A percentile compares a stretch with the other conserved stretches of the same genome.
Conservation (phyloP, 768 basidiomycete species). For the Lentinula lateritia region DNA sequence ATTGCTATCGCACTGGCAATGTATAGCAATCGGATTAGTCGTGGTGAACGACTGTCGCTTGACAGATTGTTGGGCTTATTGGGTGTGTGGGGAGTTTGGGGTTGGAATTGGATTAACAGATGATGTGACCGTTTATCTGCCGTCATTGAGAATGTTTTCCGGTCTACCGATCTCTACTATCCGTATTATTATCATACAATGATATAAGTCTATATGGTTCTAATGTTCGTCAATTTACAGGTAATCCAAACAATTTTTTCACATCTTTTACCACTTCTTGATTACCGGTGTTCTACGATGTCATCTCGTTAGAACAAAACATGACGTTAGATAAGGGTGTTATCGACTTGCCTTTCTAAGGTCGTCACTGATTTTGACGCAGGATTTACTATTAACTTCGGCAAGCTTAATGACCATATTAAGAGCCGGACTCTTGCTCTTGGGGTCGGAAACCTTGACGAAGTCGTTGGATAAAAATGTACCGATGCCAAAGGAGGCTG, state of each 20-base stretch:
- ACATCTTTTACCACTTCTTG: constrained; percentile 50
- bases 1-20: constrained; percentile 68
- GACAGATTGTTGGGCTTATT: neutral
- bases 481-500: constrained; percentile 91
- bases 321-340: neutral
- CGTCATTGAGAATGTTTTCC: too few relatives aligned
- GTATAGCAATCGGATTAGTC: constrained; percentile 26
- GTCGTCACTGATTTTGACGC: constrained; percentile 95
- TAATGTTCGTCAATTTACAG: neutral
- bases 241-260: constrained; percentile 45
- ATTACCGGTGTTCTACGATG: constrained; percentile 62
- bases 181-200: too few relatives aligned
- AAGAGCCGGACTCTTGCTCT: constrained; percentile 68
- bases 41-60: neutral
- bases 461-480: constrained; percentile 94
- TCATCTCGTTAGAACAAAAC: neutral
- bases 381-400: constrained; percentile 64
- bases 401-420: constrained; percentile 96
- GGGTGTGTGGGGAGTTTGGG: neutral
- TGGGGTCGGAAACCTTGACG: constrained; percentile 32
- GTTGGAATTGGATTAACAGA: neutral
- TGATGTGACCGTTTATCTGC: neutral
- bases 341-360: constrained; percentile 55
- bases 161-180: too few relatives aligned
- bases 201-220: neutral